These are phyloP conservation scores for Fusarium virguliforme DNA, from an alignment of 2,329 filamentous ascomycete genomes.

Conservation along the genomic window DNA sequence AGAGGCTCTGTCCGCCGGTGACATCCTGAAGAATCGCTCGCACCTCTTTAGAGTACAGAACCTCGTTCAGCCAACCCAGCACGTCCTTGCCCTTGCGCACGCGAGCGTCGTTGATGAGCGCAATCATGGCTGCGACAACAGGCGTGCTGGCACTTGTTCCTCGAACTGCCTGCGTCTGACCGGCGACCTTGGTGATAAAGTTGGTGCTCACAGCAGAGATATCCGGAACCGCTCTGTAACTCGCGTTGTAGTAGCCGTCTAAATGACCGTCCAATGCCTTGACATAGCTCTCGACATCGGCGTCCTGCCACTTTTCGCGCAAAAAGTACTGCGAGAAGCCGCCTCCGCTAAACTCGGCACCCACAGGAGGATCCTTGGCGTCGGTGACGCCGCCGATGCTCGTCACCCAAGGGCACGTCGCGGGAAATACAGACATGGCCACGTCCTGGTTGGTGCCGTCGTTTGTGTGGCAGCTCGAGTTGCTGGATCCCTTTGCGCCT, in stretches of 20 bases:
- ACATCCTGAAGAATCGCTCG: constrained; percentile 61
- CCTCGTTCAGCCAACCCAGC: constrained; percentile 70
- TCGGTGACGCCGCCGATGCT: constrained; percentile 73
- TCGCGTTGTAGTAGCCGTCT: constrained; percentile 61
- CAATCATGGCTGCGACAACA: constrained; percentile 69
- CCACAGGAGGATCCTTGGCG: constrained; percentile 57
- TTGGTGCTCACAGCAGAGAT: constrained; percentile 71
- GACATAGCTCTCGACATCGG: constrained; percentile 60
- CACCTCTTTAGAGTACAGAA: constrained; percentile 61
- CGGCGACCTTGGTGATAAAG: constrained; percentile 61
- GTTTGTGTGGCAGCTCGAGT: constrained; percentile 71
- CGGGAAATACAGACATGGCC: constrained; percentile 76
- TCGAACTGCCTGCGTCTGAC: constrained; percentile 49
- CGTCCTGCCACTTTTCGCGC: constrained; percentile 64
- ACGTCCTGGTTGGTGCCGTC: constrained; percentile 70
- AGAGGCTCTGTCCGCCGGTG: constrained; percentile 58
- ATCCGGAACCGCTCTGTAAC: constrained; percentile 67
- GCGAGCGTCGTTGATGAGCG: constrained; percentile 70
- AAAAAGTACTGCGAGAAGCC: constrained; percentile 69
- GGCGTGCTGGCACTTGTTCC: constrained; percentile 70
- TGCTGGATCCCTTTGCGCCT: constrained; percentile 61
- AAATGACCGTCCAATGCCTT: constrained; percentile 60
- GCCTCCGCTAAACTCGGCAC: constrained; percentile 64
- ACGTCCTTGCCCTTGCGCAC: constrained; percentile 64
- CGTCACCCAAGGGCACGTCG: constrained; percentile 78